These are phyloP conservation scores for Bacidia gigantensis DNA, from an alignment of 495 filamentous ascomycete species.

Conservation along the genomic window DNA sequence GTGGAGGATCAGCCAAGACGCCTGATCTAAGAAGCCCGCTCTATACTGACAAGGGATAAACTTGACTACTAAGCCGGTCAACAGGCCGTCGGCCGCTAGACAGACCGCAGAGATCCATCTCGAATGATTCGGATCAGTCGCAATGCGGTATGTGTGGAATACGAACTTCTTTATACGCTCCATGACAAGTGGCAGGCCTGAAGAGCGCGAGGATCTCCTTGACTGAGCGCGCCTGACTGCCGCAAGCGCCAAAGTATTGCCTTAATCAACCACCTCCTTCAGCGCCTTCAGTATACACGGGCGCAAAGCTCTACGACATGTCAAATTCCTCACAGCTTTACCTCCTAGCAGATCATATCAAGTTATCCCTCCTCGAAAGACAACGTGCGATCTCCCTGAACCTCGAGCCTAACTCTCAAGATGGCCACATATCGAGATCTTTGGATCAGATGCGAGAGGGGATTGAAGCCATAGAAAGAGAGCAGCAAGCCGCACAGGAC, in stretches of 20 bases:
- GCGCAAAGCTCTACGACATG: slow-evolving; percentile 28
- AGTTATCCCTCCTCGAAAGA: slow-evolving; percentile 56
- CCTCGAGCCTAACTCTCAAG: slow-evolving; percentile 70
- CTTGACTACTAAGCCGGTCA: slow-evolving; percentile 65
- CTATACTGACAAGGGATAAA: slow-evolving; percentile 66
- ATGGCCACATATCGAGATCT: slow-evolving; percentile 78
- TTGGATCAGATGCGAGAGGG: slow-evolving; percentile 76
- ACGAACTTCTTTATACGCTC: slow-evolving; percentile 10
- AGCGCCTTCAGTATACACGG: not conserved
- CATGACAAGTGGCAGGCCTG: not conserved
- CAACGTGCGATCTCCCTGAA: slow-evolving; percentile 81
- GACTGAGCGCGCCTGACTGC: not conserved
- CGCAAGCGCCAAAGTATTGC: not conserved
- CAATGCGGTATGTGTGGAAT: slow-evolving; percentile 22
- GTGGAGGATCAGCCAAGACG: too few relatives aligned
- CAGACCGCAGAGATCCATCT: slow-evolving; percentile 55
- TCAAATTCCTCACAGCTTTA: slow-evolving; percentile 42
- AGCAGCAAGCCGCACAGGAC: slow-evolving; percentile 47
- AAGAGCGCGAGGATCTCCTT: not conserved
- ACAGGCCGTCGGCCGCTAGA: slow-evolving; percentile 55
- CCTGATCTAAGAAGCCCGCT: too few relatives aligned
- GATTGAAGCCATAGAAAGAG: slow-evolving; percentile 52
- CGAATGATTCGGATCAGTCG: slow-evolving; percentile 39
- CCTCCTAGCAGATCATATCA: slow-evolving; percentile 42
- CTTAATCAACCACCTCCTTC: not conserved